A percentile compares a stretch with the other conserved stretches of the same genome.
phyloP scores from a whole-genome alignment of 139 green algal species.

The Penium margaritaceum region DNA sequence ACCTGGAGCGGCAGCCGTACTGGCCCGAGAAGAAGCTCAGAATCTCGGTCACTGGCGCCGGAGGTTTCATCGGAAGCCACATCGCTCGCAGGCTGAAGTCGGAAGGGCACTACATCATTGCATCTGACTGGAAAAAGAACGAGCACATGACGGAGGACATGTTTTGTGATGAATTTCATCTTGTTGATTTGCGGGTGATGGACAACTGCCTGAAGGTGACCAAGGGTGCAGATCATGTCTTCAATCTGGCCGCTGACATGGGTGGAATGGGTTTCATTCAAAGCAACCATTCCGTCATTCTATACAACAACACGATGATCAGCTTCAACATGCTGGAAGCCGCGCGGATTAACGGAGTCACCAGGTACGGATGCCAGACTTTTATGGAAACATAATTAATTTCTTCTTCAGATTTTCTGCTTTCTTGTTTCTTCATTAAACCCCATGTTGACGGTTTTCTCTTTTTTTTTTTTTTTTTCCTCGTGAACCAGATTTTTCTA shows the following conservation, averaged over 20 bases:
- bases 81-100: constrained; percentile 85
- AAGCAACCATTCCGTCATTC: constrained; percentile 96
- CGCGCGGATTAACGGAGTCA: constrained; percentile 52
- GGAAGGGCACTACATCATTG: constrained; percentile 95
- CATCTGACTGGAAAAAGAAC: constrained; percentile 96
- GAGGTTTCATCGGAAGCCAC: constrained; percentile 87
- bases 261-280: constrained; percentile 99
- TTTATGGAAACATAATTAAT: no score
- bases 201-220: constrained; percentile 56
- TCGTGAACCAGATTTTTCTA: constrained; percentile 88
- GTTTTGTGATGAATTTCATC: constrained; percentile 98
- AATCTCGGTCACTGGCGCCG: constrained; percentile 91
- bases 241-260: constrained; percentile 99
- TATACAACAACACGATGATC: constrained; percentile 99
- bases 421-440: no score
- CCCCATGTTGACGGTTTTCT: no score
- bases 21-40: constrained; percentile 67
- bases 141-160: constrained; percentile 96
- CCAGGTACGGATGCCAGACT: constrained; percentile 44
- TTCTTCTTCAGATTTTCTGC: no score
- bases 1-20: constrained; percentile 49
- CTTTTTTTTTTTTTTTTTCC: neutral
- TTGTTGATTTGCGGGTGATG: constrained; percentile 93
- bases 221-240: constrained; percentile 84
- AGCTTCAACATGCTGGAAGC: constrained; percentile 97